These are phyloP conservation scores for Baudoinia panamericana DNA, from an alignment of 495 filamentous ascomycete species.

Conservation along the genomic window DNA sequence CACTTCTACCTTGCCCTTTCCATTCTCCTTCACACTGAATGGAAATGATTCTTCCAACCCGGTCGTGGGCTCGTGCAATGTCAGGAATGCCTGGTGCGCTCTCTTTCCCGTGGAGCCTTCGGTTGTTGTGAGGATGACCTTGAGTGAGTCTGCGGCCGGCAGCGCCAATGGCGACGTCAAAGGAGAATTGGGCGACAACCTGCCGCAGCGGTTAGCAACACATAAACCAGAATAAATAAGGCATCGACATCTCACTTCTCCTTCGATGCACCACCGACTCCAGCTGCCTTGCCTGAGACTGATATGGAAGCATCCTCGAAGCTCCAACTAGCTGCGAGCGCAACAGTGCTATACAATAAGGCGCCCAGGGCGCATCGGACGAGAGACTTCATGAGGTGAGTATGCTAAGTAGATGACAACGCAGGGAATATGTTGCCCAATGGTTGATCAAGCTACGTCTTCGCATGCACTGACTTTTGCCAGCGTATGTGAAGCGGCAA, in stretches of 20 bases:
- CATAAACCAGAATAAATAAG: no score
- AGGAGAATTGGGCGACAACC: constrained; percentile 49
- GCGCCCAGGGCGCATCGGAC: no score
- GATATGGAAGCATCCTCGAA: constrained; percentile 76
- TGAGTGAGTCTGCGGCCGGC: constrained; percentile 58
- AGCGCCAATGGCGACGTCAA: constrained; percentile 51
- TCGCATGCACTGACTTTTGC: no score
- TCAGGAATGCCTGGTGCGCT: constrained; percentile 86
- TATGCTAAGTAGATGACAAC: no score
- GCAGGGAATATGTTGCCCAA: no score
- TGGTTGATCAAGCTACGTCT: no score
- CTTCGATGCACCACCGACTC: constrained; percentile 50
- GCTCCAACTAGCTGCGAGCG: constrained; percentile 58
- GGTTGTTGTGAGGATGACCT: constrained; percentile 65
- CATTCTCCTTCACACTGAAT: constrained; percentile 71
- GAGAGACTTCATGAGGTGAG: no score
- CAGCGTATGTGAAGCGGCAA: no score
- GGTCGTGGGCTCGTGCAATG: constrained; percentile 57
- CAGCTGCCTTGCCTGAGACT: constrained; percentile 57
- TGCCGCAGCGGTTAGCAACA: constrained; percentile 28
- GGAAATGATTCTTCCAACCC: constrained; percentile 84
- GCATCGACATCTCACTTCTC: constrained; percentile 68
- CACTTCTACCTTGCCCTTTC: constrained; percentile 71
- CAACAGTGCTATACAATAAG: no score
- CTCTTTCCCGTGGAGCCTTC: constrained; percentile 65